Base-by-base conservation (phyloP, 164 flowering plant species). In the Santalum album region DNA sequence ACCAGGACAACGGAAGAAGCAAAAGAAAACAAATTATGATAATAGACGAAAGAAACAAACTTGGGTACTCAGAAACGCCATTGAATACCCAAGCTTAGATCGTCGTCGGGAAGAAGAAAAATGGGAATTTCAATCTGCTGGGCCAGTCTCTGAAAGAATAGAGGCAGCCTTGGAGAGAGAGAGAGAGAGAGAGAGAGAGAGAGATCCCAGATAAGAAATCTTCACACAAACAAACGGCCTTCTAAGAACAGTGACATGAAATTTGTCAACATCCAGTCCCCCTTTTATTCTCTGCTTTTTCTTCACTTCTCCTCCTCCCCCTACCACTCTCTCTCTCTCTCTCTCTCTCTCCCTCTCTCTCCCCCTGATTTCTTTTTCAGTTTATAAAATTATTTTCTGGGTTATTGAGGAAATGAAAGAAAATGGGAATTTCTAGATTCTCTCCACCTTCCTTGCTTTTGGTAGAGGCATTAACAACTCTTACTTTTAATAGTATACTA, bases 211-310 rank as follows among this genome's bases (percentile, higher is more conserved):
- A 86, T 79, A 81, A 85, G 88, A 85, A 83, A 81, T 77, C 75
- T 73, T 78, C 77, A 68, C 76, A 79, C 72, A 75, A 82, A 76
- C 86, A 77, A 76, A 80, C 82, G 88, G 79, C 79, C 89, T 79
- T 86, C 90, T 68, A 73, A 77, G 77, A 86, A 83, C 89, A 88
- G 92, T 81, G 92, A 85, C 95, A 80, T 72, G 70, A 80, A 74
- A 88, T 86, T 92, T 92, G 98, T 92, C 98, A 86, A 86, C 95
- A 86, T 88, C 85, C 72, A 87, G 90, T 88, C 95, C 76, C n/a
- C n/a, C 92, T 66, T 81, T 78, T 79, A 80, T 86, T 86, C 88
- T 75, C 82, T 76, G 75, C 80, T 71, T 73, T 79, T 78, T 64
- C 75, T 64, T 63, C 76, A 56, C 69, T 67, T 59, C 67, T 57